Evolutionary conservation across 2,329 filamentous ascomycete species (phyloP), one percentile per base, ranked within the genome.

Genomic region (Epichloe glyceriae): DNA sequence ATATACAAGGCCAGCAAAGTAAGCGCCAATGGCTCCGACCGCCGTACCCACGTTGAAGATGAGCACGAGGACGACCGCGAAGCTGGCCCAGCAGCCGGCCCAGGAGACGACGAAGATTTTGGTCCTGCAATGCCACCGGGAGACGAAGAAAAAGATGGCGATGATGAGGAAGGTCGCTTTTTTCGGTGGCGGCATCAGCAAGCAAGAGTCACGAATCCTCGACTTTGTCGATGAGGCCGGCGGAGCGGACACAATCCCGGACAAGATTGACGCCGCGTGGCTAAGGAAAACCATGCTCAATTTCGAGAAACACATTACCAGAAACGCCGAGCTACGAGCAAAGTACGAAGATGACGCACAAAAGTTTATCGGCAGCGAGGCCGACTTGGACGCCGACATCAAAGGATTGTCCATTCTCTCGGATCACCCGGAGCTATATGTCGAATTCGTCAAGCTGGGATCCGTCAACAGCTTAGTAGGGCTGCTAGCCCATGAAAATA

Each of bases 121-220:
- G 72, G 72, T 15, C 72, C 72, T 33, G 60, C 67, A 3, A 57
- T 65, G 22, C 71, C 74, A 1, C 76, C 78, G 11, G 70, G 71
- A 8, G 75, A 80, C 46, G 64, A 67, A 20, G 79, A 78, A 41
- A 75, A 70, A 52, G 54, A 69, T 73, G 64, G 63, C 44, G 86
- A 91, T 57, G 90, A 95, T 59, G 88, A 95, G 49, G 93, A 95
- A 56, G 93, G 91, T 1, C 83, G 93, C 11, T 98, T 98, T 98
- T 72, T 98, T 96, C 60, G 93, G 91, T 42, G 87, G 89, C 50
- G 93, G 93, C 35, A 85, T 98, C 59, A 88, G 85, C 26, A 77
- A 83, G 52, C 78, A 88, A 57, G 88, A 94, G 57, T 83, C 82
- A 2, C 80, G 89, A 58, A 87, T 93, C 19, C 76, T 98, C 61